These are phyloP conservation scores for Trichophyton rubrum DNA, from an alignment of 2,329 filamentous ascomycete genomes.

Conservation along the genomic window DNA sequence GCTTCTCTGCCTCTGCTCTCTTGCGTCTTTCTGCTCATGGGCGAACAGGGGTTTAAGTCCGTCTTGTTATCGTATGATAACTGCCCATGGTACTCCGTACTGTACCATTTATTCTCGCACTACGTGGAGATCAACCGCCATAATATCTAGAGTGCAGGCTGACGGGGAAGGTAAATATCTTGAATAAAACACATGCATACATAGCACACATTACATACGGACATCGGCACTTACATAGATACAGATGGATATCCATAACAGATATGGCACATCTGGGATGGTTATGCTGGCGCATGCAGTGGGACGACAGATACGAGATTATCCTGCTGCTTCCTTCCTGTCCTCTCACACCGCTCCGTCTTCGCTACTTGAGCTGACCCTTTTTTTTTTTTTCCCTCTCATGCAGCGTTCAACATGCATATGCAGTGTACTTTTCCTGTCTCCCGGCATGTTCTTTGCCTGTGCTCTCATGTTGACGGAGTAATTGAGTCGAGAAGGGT, in stretches of 20 bases:
- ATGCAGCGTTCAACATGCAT: constrained; percentile 3
- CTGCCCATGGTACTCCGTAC: no score
- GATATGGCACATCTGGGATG: neutral
- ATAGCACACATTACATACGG: neutral
- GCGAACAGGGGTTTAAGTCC: no score
- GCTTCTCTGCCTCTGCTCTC: no score
- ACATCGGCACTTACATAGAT: no score
- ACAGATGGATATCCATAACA: neutral
- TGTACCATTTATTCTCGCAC: no score
- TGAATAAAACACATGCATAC: neutral
- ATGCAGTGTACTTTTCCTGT: neutral
- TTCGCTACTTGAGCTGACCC: neutral
- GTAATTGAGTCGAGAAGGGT: no score
- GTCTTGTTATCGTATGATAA: no score
- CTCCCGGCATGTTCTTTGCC: neutral
- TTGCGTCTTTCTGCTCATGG: no score
- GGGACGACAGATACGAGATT: constrained; percentile 2
- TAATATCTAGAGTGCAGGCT: no score
- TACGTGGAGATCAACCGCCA: no score
- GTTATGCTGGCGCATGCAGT: neutral
- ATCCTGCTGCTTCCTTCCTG: neutral
- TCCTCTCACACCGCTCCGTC: neutral
- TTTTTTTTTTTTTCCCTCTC: neutral
- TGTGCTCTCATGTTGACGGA: no score
- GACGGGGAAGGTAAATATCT: neutral